These are phyloP conservation scores for Physcia stellaris DNA, from an alignment of 495 filamentous ascomycete species.

Conservation along the genomic window DNA sequence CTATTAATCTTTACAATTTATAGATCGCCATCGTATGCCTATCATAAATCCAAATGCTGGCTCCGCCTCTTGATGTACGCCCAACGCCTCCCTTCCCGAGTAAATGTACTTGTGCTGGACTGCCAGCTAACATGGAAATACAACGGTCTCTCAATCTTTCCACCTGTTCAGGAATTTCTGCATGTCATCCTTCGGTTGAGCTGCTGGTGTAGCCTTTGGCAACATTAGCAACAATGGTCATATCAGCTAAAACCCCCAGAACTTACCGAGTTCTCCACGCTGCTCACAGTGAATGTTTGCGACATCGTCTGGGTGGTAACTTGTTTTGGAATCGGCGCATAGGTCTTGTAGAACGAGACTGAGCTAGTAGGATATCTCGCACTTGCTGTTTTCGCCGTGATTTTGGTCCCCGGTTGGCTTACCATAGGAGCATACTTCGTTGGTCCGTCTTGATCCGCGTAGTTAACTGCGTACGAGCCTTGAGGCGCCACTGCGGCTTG, in stretches of 20 bases:
- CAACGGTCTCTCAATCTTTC: constrained; percentile 39
- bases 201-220: constrained; percentile 27
- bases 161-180: constrained; percentile 41
- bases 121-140: too few species aligned
- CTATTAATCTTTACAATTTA: too few species aligned
- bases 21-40: too few species aligned
- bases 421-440: constrained; percentile 66
- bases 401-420: constrained; percentile 48
- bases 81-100: too few species aligned
- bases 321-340: constrained; percentile 38
- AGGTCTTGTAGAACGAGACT: constrained; percentile 43
- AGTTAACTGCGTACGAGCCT: constrained; percentile 37
- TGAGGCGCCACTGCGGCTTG: constrained; percentile 5
- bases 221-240: constrained; percentile 9
- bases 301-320: constrained; percentile 47
- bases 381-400: constrained; percentile 39
- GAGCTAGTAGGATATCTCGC: constrained; percentile 50
- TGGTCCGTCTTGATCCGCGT: constrained; percentile 46
- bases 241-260: too few species aligned
- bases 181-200: constrained; percentile 41
- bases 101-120: too few species aligned
- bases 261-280: constrained; percentile 52
- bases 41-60: too few species aligned
- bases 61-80: too few species aligned
- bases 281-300: constrained; percentile 39